Evolutionary conservation across 2,329 filamentous ascomycete species (phyloP), one percentile per base, ranked within the genome.

Genomic region (Pezicula neosporulosa): DNA sequence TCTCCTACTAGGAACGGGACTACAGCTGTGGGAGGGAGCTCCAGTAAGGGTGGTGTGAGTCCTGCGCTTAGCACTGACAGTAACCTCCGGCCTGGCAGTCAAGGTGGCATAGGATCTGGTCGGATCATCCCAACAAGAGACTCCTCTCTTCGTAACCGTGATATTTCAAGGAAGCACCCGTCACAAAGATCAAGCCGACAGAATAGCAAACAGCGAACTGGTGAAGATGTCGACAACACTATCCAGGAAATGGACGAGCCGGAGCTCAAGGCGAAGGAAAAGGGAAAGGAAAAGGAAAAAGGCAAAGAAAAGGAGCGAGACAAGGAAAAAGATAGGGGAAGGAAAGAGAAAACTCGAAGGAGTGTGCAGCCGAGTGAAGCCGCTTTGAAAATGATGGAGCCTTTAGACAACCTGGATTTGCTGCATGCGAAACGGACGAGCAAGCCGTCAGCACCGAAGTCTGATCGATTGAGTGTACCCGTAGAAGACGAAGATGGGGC

Each of bases 101-200:
- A 52, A 41, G 63, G 58, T 3, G 64, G 63, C 8, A 62, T 65
- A 49, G 64, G 63, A 16, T 68, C 67, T 27, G 62, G 66, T 13
- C 59, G 78, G 45, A 68, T 76, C 7, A 88, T 90, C 49, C 87
- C 87, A 0, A 68, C 76, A 7, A 78, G 86, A 50, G 85, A 88
- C 50, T 90, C 86, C 1, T 90, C 86, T 36, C 70, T 89, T 35
- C 73, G 80, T 47, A 87, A 80, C 60, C 75, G 79, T 1, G 75
- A 75, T 8, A 68, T 72, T 18, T 76, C 73, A 9, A 83, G 77
- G 66, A 76, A 82, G 50, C 76, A 78, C 1, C 78, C 76, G 13
- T 72, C 70, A 5, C 73, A 77, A 28, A 74, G 76, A 49, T 73
- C 80, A 21, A 82, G 66, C 51, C 70, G 70, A 30, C 70, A 74